phyloP scores from a whole-genome alignment of 768 basidiomycete species.

The Auricularia heimuer region DNA sequence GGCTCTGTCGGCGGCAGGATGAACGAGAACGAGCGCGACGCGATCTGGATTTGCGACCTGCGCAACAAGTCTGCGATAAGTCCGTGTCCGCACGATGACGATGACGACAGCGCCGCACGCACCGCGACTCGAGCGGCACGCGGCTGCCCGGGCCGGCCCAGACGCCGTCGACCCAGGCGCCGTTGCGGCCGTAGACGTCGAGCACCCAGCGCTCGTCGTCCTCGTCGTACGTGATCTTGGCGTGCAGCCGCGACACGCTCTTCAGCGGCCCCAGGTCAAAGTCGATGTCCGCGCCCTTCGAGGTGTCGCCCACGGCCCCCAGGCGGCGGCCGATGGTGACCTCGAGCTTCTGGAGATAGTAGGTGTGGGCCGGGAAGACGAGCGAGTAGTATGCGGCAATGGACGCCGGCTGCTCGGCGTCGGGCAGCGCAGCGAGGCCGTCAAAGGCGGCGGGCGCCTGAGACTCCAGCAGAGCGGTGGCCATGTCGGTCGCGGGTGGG shows the following conservation, averaged over 20 bases:
- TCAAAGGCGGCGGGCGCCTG: background rate
- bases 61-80: conserved; percentile 8
- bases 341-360: conserved; percentile 91
- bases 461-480: background rate
- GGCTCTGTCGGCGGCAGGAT: conserved; percentile 82
- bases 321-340: conserved; percentile 89
- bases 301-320: conserved; percentile 34
- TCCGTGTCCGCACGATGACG: background rate
- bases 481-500: background rate
- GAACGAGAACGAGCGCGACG: conserved; percentile 94
- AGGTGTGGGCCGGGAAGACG: conserved; percentile 88
- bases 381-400: conserved; percentile 91
- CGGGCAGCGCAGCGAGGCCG: background rate
- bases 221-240: conserved; percentile 89
- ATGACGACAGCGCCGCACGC: conserved; percentile 42
- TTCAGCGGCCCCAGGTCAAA: conserved; percentile 89
- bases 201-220: conserved; percentile 82
- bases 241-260: conserved; percentile 95
- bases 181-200: conserved; percentile 90
- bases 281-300: conserved; percentile 29
- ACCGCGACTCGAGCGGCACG: conserved; percentile 82
- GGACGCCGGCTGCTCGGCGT: background rate
- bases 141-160: conserved; percentile 85
- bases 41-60: conserved; percentile 94
- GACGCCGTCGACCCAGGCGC: conserved; percentile 96